phyloP scores from a whole-genome alignment of 2,329 filamentous ascomycete species.

The Chaetothyriales sp. region DNA sequence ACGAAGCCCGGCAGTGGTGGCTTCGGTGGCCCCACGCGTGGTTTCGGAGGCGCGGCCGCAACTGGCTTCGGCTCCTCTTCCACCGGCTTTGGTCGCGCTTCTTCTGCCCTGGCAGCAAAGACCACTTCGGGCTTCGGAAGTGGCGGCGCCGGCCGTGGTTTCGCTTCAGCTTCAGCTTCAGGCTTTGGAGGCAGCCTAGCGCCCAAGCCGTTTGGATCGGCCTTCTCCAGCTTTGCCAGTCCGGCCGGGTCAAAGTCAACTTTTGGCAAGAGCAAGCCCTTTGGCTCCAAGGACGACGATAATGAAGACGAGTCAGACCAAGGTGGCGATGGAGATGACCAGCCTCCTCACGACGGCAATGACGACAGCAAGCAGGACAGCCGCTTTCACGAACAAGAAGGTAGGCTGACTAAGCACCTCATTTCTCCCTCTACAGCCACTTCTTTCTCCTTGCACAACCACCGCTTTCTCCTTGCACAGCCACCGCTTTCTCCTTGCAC shows the following conservation, averaged over 20 bases:
- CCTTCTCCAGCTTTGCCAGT: conserved; percentile 36
- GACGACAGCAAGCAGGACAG: conserved; percentile 38
- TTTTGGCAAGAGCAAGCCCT: conserved; percentile 40
- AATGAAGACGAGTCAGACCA: conserved; percentile 43
- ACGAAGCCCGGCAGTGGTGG: conserved; percentile 26
- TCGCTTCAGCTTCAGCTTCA: conserved; percentile 13
- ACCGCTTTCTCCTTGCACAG: background rate
- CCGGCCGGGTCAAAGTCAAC: conserved; percentile 36
- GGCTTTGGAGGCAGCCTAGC: conserved; percentile 23
- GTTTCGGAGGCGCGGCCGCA: conserved; percentile 7
- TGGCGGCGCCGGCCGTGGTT: conserved; percentile 1
- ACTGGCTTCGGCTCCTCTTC: conserved; percentile 23
- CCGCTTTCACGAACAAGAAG: conserved; percentile 44
- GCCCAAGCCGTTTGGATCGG: conserved; percentile 22
- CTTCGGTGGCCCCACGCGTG: conserved; percentile 19
- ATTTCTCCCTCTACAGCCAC: too few species aligned
- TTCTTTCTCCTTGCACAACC: background rate
- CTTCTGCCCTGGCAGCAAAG: conserved; percentile 21
- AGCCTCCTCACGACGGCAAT: conserved; percentile 36
- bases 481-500: too few species aligned
- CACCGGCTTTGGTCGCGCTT: conserved; percentile 19
- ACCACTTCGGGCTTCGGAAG: conserved; percentile 16
- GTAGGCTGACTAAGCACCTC: conserved; percentile 38
- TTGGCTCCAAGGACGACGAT: conserved; percentile 39
- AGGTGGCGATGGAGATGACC: conserved; percentile 38